A percentile compares a stretch with the other conserved stretches of the same genome.
phyloP scores from a whole-genome alignment of 2,329 filamentous ascomycete genomes.

The Colletotrichum orbiculare region DNA sequence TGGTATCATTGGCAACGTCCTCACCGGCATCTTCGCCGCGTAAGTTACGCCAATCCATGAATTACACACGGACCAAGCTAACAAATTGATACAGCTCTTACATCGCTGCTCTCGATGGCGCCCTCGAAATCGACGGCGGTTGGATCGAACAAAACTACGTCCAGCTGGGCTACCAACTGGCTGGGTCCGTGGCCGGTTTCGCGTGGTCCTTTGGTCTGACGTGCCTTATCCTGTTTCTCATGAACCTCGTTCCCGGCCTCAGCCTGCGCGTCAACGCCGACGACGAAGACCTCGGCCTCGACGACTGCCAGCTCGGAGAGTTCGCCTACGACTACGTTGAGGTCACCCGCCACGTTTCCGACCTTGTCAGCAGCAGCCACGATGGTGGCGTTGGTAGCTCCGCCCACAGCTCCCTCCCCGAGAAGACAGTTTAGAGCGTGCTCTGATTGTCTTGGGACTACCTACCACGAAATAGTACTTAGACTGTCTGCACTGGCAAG shows the following conservation, averaged over 20 bases:
- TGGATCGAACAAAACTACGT: constrained; percentile 79
- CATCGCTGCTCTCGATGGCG: constrained; percentile 79
- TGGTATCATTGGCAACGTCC: constrained; percentile 82
- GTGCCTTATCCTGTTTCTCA: constrained; percentile 74
- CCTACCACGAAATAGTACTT: neutral
- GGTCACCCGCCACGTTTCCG: constrained; percentile 71
- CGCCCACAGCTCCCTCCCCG: constrained; percentile 36
- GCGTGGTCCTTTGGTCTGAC: constrained; percentile 75
- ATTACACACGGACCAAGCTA: constrained; percentile 16
- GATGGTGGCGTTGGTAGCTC: constrained; percentile 26
- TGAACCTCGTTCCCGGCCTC: constrained; percentile 78
- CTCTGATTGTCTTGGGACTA: neutral
- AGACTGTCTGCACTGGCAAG: neutral
- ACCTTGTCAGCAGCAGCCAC: constrained; percentile 38
- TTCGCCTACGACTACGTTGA: constrained; percentile 89
- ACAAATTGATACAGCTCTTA: constrained; percentile 61
- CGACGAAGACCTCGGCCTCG: constrained; percentile 76
- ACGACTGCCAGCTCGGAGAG: constrained; percentile 83
- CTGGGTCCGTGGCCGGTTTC: constrained; percentile 73
- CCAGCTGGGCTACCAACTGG: constrained; percentile 78
- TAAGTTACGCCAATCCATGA: constrained; percentile 48
- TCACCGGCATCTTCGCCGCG: constrained; percentile 83
- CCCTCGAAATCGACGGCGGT: constrained; percentile 67
- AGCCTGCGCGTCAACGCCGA: constrained; percentile 74
- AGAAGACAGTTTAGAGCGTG: constrained; percentile 32